Evolutionary conservation across 768 basidiomycete species (phyloP).

Genomic region (Boletus bicolor): DNA sequence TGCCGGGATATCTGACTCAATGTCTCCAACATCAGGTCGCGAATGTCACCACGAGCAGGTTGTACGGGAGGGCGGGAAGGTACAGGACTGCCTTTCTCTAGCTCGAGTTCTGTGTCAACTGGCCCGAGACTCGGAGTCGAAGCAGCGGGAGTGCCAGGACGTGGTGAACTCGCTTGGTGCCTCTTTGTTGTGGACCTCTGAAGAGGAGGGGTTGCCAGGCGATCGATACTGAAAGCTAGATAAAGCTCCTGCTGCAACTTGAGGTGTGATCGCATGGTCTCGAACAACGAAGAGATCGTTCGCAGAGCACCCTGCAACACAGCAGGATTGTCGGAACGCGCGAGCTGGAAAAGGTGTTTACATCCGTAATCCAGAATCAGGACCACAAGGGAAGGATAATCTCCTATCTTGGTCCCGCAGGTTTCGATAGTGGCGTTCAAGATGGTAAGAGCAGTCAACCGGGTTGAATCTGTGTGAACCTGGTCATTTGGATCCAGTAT

Average conservation of each 20-base stretch:
- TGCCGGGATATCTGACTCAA: conserved; percentile 76
- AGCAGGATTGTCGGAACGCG: conserved; percentile 80
- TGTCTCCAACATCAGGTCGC: conserved; percentile 88
- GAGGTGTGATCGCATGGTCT: conserved; percentile 79
- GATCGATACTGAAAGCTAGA: conserved; percentile 89
- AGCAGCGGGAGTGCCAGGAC: conserved; percentile 48
- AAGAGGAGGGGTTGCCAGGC: conserved; percentile 62
- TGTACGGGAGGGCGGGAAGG: conserved; percentile 59
- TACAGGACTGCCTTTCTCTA: conserved; percentile 47
- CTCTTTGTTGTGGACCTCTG: conserved; percentile 33
- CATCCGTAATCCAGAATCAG: conserved; percentile 88
- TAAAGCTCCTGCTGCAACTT: conserved; percentile 96
- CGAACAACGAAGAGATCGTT: conserved; percentile 83
- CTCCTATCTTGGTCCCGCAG: conserved; percentile 69
- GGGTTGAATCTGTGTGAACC: conserved; percentile 94
- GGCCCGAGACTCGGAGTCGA: conserved; percentile 42
- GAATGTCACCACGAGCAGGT: conserved; percentile 82
- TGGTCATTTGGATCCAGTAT: conserved; percentile 94
- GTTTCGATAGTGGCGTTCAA: conserved; percentile 87
- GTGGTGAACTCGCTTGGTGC: conserved; percentile 41
- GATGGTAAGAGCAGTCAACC: conserved; percentile 82
- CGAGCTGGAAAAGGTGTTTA: conserved; percentile 96
- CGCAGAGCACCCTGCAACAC: conserved; percentile 81
- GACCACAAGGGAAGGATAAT: conserved; percentile 72
- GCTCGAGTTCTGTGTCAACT: conserved; percentile 37